Base-by-base conservation (phyloP, 2,329 filamentous ascomycete species). In the Didymella pomorum region DNA sequence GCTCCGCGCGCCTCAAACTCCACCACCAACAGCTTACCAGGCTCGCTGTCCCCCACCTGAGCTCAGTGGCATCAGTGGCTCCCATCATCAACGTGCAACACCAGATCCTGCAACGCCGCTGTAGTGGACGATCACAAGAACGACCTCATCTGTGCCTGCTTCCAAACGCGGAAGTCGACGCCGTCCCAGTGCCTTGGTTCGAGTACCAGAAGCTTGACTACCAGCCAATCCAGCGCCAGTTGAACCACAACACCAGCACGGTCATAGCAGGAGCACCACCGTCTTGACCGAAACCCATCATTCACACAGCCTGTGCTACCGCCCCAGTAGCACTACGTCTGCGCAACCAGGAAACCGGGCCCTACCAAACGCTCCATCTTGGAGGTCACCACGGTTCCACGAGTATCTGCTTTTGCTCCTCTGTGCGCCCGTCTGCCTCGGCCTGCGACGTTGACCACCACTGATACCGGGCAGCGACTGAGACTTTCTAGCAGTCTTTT, bases 311-410 rank as follows among this genome's bases (percentile, higher is more conserved):
- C 66, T 67, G 73, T 76, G 69, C 68, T 59, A 77, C 76, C 62
- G 58, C 68, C 66, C 43, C 48, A 75, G 79, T 79, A 71, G 75
- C 79, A 78, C 78, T 71, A 74, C 76, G 72, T 78, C 78, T 81
- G 78, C 79, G 76, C 79, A 75, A 79, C 79, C 79, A 77, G 77
- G 75, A 76, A 77, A 74, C 64, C 74, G 78, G 79, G 76, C 72
- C 69, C 68, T 72, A 72, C 73, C 73, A 69, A 78, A 64, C 62
- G 56, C 74, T 75, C 60, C 59, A 70, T 69, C 65, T 73, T 69
- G 69, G 68, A 73, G 58, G 65, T 67, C 67, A 70, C 68, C 71
- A 67, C 69, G 56, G 76, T 79, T 67, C 58, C 75, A 74, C 74
- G 63, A 68, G 39, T 56, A 69, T 71, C 70, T 76, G 66, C 69